Evolutionary conservation across 2,329 filamentous ascomycete genomes (phyloP).

Genomic region (Fusarium marasasianum): DNA sequence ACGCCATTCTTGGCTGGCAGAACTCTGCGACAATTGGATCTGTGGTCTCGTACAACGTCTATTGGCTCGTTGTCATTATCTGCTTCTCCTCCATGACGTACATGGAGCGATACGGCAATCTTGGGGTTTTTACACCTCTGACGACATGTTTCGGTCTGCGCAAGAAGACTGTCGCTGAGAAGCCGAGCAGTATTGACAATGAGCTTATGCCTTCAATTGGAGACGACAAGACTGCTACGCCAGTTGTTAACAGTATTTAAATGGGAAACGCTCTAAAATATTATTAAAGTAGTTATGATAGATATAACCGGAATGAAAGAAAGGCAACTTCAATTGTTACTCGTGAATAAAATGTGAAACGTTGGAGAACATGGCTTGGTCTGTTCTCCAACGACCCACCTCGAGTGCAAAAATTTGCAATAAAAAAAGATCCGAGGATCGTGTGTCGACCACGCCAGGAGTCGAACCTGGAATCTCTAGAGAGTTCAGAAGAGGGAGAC

Average conservation of each 20-base stretch:
- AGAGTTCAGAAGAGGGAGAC: constrained; percentile 16
- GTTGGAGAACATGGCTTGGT: not conserved
- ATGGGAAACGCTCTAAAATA: rapidly evolving
- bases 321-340: rapidly evolving
- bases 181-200: not conserved
- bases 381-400: not conserved
- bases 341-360: too few species aligned
- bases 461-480: constrained; percentile 34
- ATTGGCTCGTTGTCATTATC: not conserved
- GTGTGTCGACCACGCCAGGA: constrained; percentile 21
- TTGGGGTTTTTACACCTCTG: not conserved
- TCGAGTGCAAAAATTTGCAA: not conserved
- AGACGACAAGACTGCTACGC: not conserved
- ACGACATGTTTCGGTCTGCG: not conserved
- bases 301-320: rapidly evolving
- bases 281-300: rapidly evolving
- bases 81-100: not conserved
- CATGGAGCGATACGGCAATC: not conserved
- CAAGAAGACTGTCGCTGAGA: not conserved
- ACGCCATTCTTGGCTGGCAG: not conserved
- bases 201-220: not conserved
- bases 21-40: not conserved
- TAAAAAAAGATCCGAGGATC: not conserved
- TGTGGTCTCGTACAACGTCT: not conserved
- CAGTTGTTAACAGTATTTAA: not conserved